These are phyloP conservation scores for Fusarium praegraminearum DNA, from an alignment of 2,329 filamentous ascomycete species.

Conservation along the genomic window DNA sequence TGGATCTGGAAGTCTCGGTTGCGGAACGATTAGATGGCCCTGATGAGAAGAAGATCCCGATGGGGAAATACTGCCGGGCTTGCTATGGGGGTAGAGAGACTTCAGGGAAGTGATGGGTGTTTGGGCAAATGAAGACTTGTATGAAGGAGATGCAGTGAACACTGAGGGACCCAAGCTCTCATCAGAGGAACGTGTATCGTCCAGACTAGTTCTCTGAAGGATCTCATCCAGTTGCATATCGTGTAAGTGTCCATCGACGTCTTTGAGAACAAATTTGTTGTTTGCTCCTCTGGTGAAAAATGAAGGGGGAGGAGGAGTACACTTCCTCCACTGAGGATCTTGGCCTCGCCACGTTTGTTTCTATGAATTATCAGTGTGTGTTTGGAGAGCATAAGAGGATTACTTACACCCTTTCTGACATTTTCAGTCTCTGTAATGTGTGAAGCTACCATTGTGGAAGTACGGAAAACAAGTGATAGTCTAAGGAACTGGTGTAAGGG, in stretches of 20 bases:
- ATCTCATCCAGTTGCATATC: slow-evolving; percentile 4
- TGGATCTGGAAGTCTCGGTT: slow-evolving; percentile 9
- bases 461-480: not conserved
- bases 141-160: slow-evolving; percentile 21
- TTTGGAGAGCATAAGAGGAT: rapidly evolving
- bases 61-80: not conserved
- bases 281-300: slow-evolving; percentile 9
- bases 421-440: not conserved
- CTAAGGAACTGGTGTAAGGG: not conserved
- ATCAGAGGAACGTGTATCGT: slow-evolving; percentile 18
- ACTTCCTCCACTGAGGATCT: slow-evolving; percentile 1
- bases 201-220: slow-evolving; percentile 3
- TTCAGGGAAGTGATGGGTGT: slow-evolving; percentile 20
- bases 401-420: slow-evolving; percentile 1
- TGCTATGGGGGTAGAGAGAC: slow-evolving; percentile 8
- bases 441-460: slow-evolving; percentile 8
- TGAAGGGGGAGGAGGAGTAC: slow-evolving; percentile 4
- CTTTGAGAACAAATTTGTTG: slow-evolving; percentile 9
- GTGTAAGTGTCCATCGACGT: not conserved
- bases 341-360: slow-evolving; percentile 1
- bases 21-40: slow-evolving; percentile 7
- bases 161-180: slow-evolving; percentile 21
- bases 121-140: slow-evolving; percentile 33
- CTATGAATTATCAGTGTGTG: slow-evolving; percentile 5
- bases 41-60: not conserved